These are phyloP conservation scores for Leishmania major DNA, from an alignment of 208 protist species.

Conservation along the genomic window DNA sequence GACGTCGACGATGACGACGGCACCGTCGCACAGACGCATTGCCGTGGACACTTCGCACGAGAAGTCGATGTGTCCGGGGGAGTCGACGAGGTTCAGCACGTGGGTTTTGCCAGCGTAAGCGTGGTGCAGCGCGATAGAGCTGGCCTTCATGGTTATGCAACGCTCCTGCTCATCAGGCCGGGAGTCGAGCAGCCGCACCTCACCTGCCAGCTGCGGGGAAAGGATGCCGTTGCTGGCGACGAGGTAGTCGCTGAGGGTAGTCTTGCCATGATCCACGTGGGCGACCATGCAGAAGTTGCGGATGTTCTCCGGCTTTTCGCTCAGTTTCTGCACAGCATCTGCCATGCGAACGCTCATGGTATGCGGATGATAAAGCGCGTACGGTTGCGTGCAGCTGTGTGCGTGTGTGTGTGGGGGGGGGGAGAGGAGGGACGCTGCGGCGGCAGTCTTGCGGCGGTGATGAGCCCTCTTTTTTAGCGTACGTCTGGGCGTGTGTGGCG, in stretches of 20 bases:
- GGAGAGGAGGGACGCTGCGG: not conserved
- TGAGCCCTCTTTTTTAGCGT: not conserved
- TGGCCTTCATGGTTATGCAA: slow-evolving; percentile 99
- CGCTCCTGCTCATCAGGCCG: slow-evolving; percentile 97
- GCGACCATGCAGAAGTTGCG: slow-evolving; percentile 98
- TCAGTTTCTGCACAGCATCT: slow-evolving; percentile 51
- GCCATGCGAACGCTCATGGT: slow-evolving; percentile 23
- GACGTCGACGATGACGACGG: slow-evolving; percentile 98
- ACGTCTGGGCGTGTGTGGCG: not conserved
- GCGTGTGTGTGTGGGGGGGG: not conserved
- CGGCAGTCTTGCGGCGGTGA: not conserved
- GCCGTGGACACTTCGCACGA: slow-evolving; percentile 97
- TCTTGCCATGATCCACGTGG: slow-evolving; percentile 99
- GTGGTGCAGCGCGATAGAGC: slow-evolving; percentile 96
- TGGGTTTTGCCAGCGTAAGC: slow-evolving; percentile 55
- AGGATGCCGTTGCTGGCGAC: slow-evolving; percentile 98
- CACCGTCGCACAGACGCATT: slow-evolving; percentile 97
- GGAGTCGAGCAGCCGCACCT: slow-evolving; percentile 98
- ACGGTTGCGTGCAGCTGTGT: not conserved
- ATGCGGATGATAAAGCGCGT: not conserved
- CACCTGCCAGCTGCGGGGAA: slow-evolving; percentile 95
- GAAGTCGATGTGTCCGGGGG: slow-evolving; percentile 99
- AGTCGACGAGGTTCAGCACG: slow-evolving; percentile 99
- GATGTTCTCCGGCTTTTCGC: slow-evolving; percentile 78
- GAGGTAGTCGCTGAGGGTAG: slow-evolving; percentile 97